Evolutionary conservation across 129 eudicot species (phyloP), one percentile per base, ranked within the genome.

Genomic region (Glebionis coronaria): DNA sequence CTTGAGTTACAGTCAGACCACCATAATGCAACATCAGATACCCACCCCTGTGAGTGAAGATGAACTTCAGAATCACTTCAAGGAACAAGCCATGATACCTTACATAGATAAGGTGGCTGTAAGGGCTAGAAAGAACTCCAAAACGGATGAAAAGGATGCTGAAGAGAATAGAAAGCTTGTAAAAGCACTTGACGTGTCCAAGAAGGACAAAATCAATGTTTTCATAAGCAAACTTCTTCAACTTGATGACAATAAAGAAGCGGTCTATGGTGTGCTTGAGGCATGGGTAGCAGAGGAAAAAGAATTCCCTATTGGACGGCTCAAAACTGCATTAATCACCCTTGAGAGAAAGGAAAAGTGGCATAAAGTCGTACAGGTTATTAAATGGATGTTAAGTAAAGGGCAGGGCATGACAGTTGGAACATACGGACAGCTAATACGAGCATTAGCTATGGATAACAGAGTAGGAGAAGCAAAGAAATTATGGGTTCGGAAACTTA

Each of bases 321-420:
- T 88, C 40, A 93, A 93, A 70, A 75, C 69, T 9, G 90, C 84
- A 0, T 11, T 93, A 51, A 62, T 80, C 46, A 9, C 61, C 11
- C 97, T 93, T 5, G 95, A 93, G 77, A 86, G 71, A 72, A 79
- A 74, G 40, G 84, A 84, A 56, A 78, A 93, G 71, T 93, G 92
- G 98, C 97, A 82, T 71, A 80, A 82, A 72, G 68, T 80, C 56
- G 61, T 93, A 27, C 98, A 93, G 72, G 98, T 93, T 14, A 86
- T 86, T 15, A 93, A 93, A 66, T 93, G 98, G 97, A 84, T 88
- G 92, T 69, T 93, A 68, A 88, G 98, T 70, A 93, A 93, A 73
- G 98, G 98, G 28, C 95, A 88, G 67, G 92, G 92, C 44, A 82
- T 71, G 13, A 93, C 98, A 11, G 56, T 78, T 71, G 86, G 84